These are phyloP conservation scores for Plasmodium vivax DNA, from an alignment of 169 alveolate species.

Conservation along the genomic window DNA sequence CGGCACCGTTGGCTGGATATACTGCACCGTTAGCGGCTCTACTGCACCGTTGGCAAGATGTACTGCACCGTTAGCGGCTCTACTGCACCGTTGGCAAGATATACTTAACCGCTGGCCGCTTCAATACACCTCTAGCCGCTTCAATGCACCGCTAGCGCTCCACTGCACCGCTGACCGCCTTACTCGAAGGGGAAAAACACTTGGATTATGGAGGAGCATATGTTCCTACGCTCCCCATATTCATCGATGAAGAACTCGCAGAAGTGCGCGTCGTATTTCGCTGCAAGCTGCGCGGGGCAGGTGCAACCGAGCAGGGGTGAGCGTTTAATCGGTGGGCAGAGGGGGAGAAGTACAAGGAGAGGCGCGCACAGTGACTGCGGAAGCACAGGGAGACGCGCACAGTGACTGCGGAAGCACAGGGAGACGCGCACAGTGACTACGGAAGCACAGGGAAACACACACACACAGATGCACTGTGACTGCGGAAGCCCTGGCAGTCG, in stretches of 20 bases:
- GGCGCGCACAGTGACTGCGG: too few relatives aligned
- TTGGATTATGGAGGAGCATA: slow-evolving; percentile 68
- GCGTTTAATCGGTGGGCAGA: not conserved
- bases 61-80: too few relatives aligned
- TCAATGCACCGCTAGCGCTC: too few relatives aligned
- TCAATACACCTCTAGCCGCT: too few relatives aligned
- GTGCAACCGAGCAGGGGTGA: not conserved
- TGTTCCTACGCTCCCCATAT: slow-evolving; percentile 46
- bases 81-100: not conserved
- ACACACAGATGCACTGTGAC: not conserved
- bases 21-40: not conserved
- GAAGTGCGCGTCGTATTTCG: slow-evolving; percentile 17
- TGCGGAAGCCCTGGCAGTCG: not conserved
- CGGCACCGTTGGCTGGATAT: not conserved
- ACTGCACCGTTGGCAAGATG: not conserved
- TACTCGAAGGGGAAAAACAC: slow-evolving; percentile 69
- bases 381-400: too few relatives aligned
- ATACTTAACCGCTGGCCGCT: too few relatives aligned
- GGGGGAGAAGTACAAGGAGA: too few relatives aligned
- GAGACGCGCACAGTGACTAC: not conserved
- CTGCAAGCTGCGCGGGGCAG: slow-evolving; percentile 21
- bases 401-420: too few relatives aligned
- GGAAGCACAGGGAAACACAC: too few relatives aligned
- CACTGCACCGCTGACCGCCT: not conserved
- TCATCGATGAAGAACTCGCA: slow-evolving; percentile 63